phyloP scores from a whole-genome alignment of 2,329 filamentous ascomycete species.

The Aspergillus ochraceus region DNA sequence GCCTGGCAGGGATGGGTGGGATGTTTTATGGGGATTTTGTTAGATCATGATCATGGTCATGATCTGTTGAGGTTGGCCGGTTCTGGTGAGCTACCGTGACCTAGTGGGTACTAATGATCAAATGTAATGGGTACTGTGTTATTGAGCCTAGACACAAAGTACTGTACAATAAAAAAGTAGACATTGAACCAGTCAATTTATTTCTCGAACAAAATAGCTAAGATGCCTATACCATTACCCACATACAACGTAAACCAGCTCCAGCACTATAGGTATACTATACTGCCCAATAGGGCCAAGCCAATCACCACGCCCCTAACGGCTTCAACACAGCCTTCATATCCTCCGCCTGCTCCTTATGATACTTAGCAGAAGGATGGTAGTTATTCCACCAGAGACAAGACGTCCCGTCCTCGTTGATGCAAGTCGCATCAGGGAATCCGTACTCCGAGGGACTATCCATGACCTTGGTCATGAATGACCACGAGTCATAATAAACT shows the following conservation, averaged over 20 bases:
- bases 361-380: conserved; percentile 32
- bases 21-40: too few species aligned
- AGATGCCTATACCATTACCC: neutral
- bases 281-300: neutral
- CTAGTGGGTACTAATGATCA: neutral
- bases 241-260: neutral
- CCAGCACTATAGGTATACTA: neutral
- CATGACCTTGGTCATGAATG: conserved; percentile 31
- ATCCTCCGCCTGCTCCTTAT: conserved; percentile 29
- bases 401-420: conserved; percentile 26
- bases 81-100: neutral
- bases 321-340: conserved; percentile 25
- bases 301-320: conserved; percentile 27
- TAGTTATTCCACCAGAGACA: conserved; percentile 38
- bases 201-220: neutral
- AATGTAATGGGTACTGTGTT: too few species aligned
- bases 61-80: neutral
- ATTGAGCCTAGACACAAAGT: neutral
- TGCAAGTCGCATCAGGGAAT: conserved; percentile 29
- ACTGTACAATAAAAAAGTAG: neutral
- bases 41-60: neutral
- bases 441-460: conserved; percentile 27
- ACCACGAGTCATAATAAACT: conserved; percentile 30
- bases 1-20: neutral
- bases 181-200: neutral